Evolutionary conservation across 768 basidiomycete genomes (phyloP).

Genomic region (Mycena metata): DNA sequence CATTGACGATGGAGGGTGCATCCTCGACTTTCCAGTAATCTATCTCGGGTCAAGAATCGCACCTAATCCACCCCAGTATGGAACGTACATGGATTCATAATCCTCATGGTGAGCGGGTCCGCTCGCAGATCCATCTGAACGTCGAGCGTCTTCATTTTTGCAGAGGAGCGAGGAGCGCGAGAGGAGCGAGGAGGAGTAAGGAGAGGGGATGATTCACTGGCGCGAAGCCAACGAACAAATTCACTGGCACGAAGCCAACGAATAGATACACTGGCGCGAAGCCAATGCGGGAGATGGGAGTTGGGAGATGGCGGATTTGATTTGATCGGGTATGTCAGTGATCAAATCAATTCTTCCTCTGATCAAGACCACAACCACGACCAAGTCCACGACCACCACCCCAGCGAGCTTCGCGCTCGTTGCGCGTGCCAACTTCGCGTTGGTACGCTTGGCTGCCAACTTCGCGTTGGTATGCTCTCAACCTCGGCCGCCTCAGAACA

Average conservation of each 20-base stretch:
- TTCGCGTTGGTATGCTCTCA: background rate
- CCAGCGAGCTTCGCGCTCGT: conserved; percentile 4
- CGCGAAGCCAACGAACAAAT: conserved; percentile 11
- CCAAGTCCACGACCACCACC: no score
- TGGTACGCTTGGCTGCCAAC: background rate
- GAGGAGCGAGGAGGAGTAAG: no score
- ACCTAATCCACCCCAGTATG: background rate
- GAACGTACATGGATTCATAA: conserved; percentile 5
- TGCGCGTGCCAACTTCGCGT: background rate
- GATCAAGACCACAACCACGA: no score
- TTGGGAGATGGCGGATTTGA: no score
- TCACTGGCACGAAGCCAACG: conserved; percentile 26
- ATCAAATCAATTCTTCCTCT: no score
- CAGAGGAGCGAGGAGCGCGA: no score
- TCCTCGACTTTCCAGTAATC: conserved; percentile 19
- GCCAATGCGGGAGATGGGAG: conserved; percentile 9
- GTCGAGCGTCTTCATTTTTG: conserved; percentile 2
- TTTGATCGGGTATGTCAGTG: no score
- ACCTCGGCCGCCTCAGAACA: no score
- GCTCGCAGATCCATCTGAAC: background rate
- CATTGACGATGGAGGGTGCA: background rate
- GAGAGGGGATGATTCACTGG: conserved; percentile 1
- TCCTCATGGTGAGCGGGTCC: conserved; percentile 16
- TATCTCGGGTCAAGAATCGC: background rate
- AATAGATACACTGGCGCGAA: conserved; percentile 14